These are phyloP conservation scores for Synchytrium microbalum DNA, from an alignment of 371 early-diverging fungal genomes.

Conservation along the genomic window DNA sequence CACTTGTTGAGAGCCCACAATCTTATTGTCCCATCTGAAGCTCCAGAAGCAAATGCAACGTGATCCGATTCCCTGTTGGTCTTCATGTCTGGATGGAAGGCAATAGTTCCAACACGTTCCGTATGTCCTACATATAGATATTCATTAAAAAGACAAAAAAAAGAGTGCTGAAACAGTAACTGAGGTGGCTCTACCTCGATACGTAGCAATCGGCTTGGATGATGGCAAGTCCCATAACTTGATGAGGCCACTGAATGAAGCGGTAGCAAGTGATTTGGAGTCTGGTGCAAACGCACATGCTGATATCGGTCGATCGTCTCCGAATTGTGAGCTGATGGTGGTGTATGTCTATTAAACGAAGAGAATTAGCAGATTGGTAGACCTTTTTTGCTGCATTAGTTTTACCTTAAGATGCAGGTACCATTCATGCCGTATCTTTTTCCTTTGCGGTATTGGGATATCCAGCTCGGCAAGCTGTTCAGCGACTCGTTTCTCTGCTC, in stretches of 20 bases:
- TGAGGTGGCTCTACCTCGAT: constrained; percentile 3
- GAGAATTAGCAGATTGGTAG: constrained; percentile 12
- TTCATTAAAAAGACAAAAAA: not conserved
- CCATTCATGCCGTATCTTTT: constrained; percentile 70
- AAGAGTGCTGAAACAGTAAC: not conserved
- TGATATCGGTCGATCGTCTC: constrained; percentile 82
- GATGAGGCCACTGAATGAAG: constrained; percentile 75
- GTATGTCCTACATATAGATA: constrained; percentile 58
- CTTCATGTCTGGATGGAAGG: constrained; percentile 63
- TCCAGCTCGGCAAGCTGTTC: constrained; percentile 59
- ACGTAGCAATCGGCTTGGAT: constrained; percentile 49
- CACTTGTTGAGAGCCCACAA: constrained; percentile 54
- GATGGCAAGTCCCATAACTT: constrained; percentile 82
- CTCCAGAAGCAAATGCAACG: constrained; percentile 76
- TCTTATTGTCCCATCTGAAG: constrained; percentile 64
- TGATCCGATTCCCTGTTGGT: constrained; percentile 46
- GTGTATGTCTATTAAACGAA: constrained; percentile 45
- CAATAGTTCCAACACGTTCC: constrained; percentile 82
- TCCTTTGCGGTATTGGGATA: constrained; percentile 61
- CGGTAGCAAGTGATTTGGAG: constrained; percentile 67
- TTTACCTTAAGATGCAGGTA: constrained; percentile 59
- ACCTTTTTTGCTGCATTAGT: not conserved
- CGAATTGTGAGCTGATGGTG: constrained; percentile 76
- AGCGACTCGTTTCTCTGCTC: constrained; percentile 65
- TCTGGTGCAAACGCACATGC: constrained; percentile 76